Evolutionary conservation across 805 yeast species (phyloP), one percentile per base, ranked within the genome.

Genomic region (Torulaspora maleeae): DNA sequence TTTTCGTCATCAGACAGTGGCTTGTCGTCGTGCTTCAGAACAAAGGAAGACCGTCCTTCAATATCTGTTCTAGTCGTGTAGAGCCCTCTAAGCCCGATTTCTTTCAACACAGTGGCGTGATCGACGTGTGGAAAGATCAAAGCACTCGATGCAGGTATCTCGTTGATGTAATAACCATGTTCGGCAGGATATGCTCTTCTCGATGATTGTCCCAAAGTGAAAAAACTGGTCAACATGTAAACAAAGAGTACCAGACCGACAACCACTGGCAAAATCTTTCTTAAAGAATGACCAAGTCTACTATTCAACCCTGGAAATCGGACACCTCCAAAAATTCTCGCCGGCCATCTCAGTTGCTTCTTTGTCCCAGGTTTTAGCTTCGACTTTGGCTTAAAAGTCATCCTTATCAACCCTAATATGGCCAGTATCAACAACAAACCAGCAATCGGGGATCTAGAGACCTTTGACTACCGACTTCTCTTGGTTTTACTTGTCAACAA

Each of bases 91-190:
- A 79, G 62, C 1, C 80, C 76, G 41, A 84, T 58, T 47, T 80
- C 82, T 52, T 78, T 76, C 48, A 85, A 69, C 17, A 74, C 61
- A 0, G 80, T 77, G 4, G 86, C 82, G 56, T 84, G 82, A 52
- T 84, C 89, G 29, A 83, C 73, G n/a, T 79, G 76, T n/a, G 93
- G 93, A 58, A 76, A 84, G 11, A 85, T 81, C 56, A 78, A 73
- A 30, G 73, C 70, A 15, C 79, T 72, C 10, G 70, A 64, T 12
- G 83, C 75, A 16, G 69, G 71, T 22, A 79, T 69, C 46, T 75
- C 78, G 36, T 70, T 59, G 12, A 59, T 54, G 53, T 71, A 74
- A 30, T 70, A 60, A 0, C 81, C 80, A 55, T 74, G 80, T 13
- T 54, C 54, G 20, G 54, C 49, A 3, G 71, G 68, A 32, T 60